Percentiles rank a stretch among this genome's conserved stretches.
phyloP scores from a whole-genome alignment of 2,329 filamentous ascomycete genomes.

The Trichoderma arundinaceum region DNA sequence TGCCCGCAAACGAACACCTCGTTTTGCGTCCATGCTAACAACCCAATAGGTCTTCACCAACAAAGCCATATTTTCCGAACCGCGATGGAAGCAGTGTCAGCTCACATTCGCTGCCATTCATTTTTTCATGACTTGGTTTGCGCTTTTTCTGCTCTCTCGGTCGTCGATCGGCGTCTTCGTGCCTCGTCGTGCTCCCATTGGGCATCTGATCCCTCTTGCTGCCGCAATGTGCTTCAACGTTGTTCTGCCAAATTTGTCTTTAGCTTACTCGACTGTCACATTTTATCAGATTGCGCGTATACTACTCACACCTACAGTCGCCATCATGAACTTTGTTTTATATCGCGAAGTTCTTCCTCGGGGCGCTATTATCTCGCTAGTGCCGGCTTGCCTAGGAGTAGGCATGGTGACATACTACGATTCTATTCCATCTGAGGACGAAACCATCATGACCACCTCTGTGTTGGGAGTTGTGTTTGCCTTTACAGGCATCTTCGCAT shows the following conservation, averaged over 20 bases:
- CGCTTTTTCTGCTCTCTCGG: constrained; percentile 65
- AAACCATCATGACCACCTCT: constrained; percentile 60
- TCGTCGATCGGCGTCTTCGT: constrained; percentile 64
- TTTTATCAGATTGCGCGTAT: constrained; percentile 75
- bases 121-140: constrained; percentile 69
- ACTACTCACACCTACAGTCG: constrained; percentile 68
- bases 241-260: constrained; percentile 69
- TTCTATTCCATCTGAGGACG: constrained; percentile 56
- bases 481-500: constrained; percentile 67
- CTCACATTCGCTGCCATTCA: constrained; percentile 72
- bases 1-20: background rate
- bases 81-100: constrained; percentile 65
- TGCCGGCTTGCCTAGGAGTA: constrained; percentile 68
- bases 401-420: constrained; percentile 72
- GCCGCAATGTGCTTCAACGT: constrained; percentile 72
- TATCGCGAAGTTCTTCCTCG: constrained; percentile 62
- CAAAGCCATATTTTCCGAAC: constrained; percentile 71
- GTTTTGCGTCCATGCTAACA: constrained; percentile 33
- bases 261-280: constrained; percentile 70
- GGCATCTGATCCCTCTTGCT: constrained; percentile 67
- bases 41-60: constrained; percentile 65
- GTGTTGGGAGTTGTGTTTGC: constrained; percentile 68
- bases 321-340: constrained; percentile 67
- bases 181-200: constrained; percentile 60
- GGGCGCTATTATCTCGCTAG: constrained; percentile 59